Evolutionary conservation across 306 rosid species (phyloP), one percentile per base, ranked within the genome.

Genomic region (Cucurbita argyrosperma): DNA sequence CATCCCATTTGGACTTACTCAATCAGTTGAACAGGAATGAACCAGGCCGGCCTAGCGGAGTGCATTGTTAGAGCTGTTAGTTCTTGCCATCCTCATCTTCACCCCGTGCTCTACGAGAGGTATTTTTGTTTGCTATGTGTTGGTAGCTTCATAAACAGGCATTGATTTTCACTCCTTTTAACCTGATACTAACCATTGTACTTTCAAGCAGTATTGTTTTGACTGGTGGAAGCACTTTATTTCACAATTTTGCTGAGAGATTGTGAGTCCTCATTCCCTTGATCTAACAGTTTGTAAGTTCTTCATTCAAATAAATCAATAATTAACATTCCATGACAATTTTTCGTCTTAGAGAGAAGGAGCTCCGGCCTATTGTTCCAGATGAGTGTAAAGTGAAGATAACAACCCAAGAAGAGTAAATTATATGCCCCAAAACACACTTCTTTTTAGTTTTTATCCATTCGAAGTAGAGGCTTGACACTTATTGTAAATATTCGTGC

Each of bases 361-460:
- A 94, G 85, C 97, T 94, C 65, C 95, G 98, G 78, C 98, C 95
- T 58, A 84, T 90, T 76, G 92, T 94, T 67, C 95, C 98, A 56
- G 96, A 88, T 81, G 87, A 84, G 77, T 94, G 87, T 84, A 84
- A 63, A 80, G 94, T 94, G 87, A 90, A 89, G 83, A 90, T 90
- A 80, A 87, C 92, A 61, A 47, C 85, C 55, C 95, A 90, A 86
- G 90, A 89, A 85, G 97, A 89, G 98, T 94, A 90, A 78, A 14
- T 19, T 54, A 37, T 43, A n/a, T 10, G 53, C 30, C 75, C 26
- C 13, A 12, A 15, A 37, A 35, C 46, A 7, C 15, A 67, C 40
- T 68, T 45, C 10, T 49, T 70, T 47, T 30, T 52, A 23, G 45
- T 54, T 54, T 49, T 38, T 54, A 72, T 72, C 5, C 37, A 35